Evolutionary conservation across 345 rosid species (phyloP).

Genomic region (Lepidium africanum): DNA sequence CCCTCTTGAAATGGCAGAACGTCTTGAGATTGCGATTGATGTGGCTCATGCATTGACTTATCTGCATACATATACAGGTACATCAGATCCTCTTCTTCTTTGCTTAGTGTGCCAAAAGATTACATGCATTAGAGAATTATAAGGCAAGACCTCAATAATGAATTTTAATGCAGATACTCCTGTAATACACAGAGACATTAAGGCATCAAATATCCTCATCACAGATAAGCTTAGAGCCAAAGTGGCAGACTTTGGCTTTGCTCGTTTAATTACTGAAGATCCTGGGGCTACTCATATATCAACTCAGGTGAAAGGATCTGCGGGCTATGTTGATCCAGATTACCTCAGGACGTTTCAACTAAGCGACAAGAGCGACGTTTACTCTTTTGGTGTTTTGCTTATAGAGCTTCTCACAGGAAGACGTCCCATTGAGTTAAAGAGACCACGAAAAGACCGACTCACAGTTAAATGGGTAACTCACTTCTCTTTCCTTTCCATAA

Average conservation of each 20-base stretch:
- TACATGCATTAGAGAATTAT: not conserved
- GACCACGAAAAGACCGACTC: conserved; percentile 39
- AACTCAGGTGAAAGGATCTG: conserved; percentile 75
- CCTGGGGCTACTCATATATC: conserved; percentile 60
- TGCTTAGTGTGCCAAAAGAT: not conserved
- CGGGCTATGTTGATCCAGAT: conserved; percentile 81
- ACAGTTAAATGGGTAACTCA: conserved; percentile 64
- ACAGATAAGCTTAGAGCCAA: conserved; percentile 82
- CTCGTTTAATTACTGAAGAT: conserved; percentile 53
- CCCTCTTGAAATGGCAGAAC: conserved; percentile 67
- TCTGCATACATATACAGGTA: conserved; percentile 84
- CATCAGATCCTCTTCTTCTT: not conserved
- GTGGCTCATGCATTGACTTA: conserved; percentile 91
- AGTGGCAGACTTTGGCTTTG: conserved; percentile 92
- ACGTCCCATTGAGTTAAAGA: conserved; percentile 57
- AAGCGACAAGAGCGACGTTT: conserved; percentile 77
- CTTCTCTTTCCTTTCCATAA: not conserved
- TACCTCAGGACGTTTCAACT: conserved; percentile 72
- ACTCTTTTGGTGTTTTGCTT: conserved; percentile 80
- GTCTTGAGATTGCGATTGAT: conserved; percentile 86
- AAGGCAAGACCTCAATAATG: not conserved
- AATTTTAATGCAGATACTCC: conserved; percentile 54
- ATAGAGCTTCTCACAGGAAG: conserved; percentile 72
- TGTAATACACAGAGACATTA: conserved; percentile 88
- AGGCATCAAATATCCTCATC: conserved; percentile 64